A percentile compares a stretch with the other conserved stretches of the same genome.
These are phyloP conservation scores for Acanthamoeba polyphaga DNA, from an alignment of 208 protist genomes.

Conservation along the genomic window DNA sequence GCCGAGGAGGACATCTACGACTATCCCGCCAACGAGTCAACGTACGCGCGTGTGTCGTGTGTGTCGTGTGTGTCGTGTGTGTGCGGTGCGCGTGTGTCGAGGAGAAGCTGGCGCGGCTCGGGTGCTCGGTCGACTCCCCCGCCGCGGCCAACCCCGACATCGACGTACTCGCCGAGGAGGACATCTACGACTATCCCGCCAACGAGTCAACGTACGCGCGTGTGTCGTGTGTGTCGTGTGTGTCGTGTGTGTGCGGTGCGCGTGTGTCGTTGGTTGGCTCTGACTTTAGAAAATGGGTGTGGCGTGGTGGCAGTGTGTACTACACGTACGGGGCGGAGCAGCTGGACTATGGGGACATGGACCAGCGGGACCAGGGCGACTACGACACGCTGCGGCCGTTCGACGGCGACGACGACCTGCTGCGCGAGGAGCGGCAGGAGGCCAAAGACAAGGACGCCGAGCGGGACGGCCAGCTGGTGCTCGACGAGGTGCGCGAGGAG, in stretches of 20 bases:
- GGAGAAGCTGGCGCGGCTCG: neutral
- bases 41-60: neutral
- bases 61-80: neutral
- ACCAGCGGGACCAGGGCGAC: neutral
- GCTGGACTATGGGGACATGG: constrained; percentile 15
- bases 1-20: neutral
- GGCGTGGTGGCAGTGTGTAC: neutral
- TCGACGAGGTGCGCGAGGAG: constrained; percentile 44
- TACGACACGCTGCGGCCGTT: constrained; percentile 16
- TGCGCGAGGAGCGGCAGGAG: neutral
- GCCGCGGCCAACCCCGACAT: neutral
- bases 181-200: constrained; percentile 7
- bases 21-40: neutral
- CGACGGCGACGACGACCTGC: constrained; percentile 20
- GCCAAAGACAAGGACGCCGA: neutral
- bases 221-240: neutral
- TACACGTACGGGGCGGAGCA: constrained; percentile 28
- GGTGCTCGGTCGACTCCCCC: neutral
- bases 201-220: neutral
- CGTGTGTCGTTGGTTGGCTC: neutral
- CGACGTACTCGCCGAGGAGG: neutral
- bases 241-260: neutral
- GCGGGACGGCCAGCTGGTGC: constrained; percentile 3
- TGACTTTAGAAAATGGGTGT: neutral
- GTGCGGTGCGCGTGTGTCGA: neutral